These are phyloP conservation scores for Chloropicon primus DNA, from an alignment of 139 green algal species.

Conservation along the genomic window DNA sequence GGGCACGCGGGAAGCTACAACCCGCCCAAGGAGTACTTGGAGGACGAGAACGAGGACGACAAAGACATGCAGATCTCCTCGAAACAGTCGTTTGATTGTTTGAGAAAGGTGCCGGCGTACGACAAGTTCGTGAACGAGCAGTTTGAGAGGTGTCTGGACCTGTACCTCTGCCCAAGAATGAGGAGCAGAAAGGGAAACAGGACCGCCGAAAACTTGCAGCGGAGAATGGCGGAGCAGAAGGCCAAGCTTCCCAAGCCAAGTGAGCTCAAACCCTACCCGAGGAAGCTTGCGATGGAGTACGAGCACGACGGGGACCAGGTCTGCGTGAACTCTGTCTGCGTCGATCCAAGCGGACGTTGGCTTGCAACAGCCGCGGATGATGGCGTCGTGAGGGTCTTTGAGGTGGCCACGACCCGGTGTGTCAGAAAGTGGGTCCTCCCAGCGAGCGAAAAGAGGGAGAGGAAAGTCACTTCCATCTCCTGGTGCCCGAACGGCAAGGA, in stretches of 20 bases:
- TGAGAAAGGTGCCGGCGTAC: neutral
- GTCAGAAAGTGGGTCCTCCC: neutral
- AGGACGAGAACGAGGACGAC: neutral
- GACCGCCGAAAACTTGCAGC: neutral
- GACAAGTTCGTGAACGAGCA: conserved; percentile 12
- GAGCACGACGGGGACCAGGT: conserved; percentile 64
- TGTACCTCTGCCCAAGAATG: conserved; percentile 89
- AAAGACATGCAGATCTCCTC: neutral
- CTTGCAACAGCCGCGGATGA: neutral
- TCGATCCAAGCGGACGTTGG: neutral
- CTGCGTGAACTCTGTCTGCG: neutral
- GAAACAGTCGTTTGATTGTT: neutral
- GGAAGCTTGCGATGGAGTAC: conserved; percentile 52
- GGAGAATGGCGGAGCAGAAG: neutral
- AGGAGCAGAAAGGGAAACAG: conserved; percentile 9
- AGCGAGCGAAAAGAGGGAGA: neutral
- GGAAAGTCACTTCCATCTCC: neutral
- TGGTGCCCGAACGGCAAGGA: neutral
- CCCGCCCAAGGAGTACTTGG: conserved; percentile 83
- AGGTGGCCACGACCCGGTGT: neutral
- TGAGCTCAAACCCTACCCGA: conserved; percentile 89
- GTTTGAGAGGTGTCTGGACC: conserved; percentile 96
- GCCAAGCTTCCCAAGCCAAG: conserved; percentile 79
- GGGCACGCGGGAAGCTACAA: conserved; percentile 91
- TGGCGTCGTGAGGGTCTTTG: neutral